Percentiles rank a stretch among this genome's conserved stretches.
Evolutionary conservation across 352 stramenopile genomes (phyloP).

Genomic region (Phytophthora pinifolia): DNA sequence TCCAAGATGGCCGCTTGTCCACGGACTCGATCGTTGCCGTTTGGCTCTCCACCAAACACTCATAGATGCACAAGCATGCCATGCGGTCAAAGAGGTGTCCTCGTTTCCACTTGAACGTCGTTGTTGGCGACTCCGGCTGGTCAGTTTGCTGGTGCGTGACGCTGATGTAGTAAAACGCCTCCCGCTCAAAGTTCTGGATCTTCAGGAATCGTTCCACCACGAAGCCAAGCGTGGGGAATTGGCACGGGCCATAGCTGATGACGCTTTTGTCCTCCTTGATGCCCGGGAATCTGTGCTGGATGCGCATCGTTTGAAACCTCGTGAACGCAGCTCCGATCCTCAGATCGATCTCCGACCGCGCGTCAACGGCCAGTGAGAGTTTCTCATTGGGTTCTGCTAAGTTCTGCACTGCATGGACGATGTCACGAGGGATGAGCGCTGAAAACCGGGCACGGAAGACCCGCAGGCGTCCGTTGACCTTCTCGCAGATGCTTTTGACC

Average conservation of each 20-base stretch:
- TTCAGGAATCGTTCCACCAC: conserved; percentile 93
- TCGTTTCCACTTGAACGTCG: conserved; percentile 96
- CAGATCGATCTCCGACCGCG: conserved; percentile 95
- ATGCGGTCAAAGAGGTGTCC: conserved; percentile 95
- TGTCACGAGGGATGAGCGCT: conserved; percentile 91
- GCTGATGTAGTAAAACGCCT: conserved; percentile 96
- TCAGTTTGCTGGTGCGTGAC: conserved; percentile 74
- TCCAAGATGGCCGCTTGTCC: conserved; percentile 86
- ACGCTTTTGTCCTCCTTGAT: conserved; percentile 83
- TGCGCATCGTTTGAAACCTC: conserved; percentile 94
- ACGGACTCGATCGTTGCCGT: conserved; percentile 66
- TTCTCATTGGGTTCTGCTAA: conserved; percentile 78
- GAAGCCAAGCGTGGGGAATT: conserved; percentile 99
- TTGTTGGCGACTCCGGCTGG: conserved; percentile 54
- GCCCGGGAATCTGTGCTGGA: conserved; percentile 81
- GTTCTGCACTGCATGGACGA: conserved; percentile 87
- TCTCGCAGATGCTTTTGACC: conserved; percentile 88
- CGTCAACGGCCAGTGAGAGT: conserved; percentile 86
- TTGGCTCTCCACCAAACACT: conserved; percentile 64
- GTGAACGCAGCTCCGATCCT: conserved; percentile 94
- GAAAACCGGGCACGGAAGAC: conserved; percentile 93
- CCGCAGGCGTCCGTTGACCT: conserved; percentile 64
- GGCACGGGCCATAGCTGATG: conserved; percentile 99
- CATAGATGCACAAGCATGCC: conserved; percentile 92
- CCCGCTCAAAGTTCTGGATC: conserved; percentile 96